Percentiles rank a stretch among this genome's conserved stretches.
Evolutionary conservation across 345 rosid species (phyloP).

Genomic region (Viola odorata): DNA sequence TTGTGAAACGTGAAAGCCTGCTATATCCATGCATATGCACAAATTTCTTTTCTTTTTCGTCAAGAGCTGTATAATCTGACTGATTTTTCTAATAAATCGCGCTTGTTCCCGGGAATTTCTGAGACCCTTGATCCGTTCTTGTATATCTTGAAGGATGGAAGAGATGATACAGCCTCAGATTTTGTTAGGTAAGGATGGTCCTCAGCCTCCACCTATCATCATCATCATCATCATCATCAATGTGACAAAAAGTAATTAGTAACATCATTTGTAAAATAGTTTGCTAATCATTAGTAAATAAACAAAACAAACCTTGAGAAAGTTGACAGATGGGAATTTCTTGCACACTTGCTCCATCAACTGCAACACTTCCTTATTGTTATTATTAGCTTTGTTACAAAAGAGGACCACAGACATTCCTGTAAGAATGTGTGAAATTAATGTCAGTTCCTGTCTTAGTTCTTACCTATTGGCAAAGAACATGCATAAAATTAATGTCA

Average conservation of each 20-base stretch:
- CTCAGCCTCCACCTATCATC: conserved; percentile 42
- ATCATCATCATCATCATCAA: conserved; percentile 3
- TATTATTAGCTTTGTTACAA: conserved; percentile 31
- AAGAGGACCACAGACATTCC: conserved; percentile 50
- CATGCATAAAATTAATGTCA: not conserved
- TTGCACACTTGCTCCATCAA: conserved; percentile 45
- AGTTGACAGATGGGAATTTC: conserved; percentile 49
- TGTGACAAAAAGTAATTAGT: not conserved
- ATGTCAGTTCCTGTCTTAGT: no score
- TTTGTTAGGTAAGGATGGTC: conserved; percentile 40
- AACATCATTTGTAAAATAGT: not conserved
- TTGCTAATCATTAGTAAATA: not conserved
- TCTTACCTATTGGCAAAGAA: no score
- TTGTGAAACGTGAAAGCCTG: not conserved
- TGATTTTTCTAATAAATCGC: conserved; percentile 33
- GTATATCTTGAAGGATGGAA: conserved; percentile 50
- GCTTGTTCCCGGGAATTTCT: conserved; percentile 37
- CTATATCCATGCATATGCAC: not conserved
- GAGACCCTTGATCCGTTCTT: conserved; percentile 41
- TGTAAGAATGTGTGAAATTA: conserved; percentile 9
- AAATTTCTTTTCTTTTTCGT: not conserved
- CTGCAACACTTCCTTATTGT: conserved; percentile 32
- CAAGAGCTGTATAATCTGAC: conserved; percentile 35
- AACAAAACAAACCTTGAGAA: conserved; percentile 37
- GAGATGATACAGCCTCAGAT: conserved; percentile 32